These are phyloP conservation scores for Silene vulgaris DNA, from an alignment of 179 eudicot genomes.

Conservation along the genomic window DNA sequence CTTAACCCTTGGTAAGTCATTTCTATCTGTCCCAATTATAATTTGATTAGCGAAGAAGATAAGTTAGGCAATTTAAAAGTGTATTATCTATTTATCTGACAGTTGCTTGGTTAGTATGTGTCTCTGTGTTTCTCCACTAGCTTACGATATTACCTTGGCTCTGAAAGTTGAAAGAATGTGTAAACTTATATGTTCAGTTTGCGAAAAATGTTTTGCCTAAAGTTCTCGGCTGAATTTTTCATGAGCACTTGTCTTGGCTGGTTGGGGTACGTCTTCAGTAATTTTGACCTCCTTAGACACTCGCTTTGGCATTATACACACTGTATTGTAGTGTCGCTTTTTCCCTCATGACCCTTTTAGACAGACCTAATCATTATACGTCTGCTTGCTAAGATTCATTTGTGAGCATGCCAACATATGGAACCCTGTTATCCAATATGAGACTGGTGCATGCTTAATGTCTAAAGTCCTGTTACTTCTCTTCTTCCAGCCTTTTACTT, in stretches of 20 bases:
- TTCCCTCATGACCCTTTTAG: no score
- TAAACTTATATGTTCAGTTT: no score
- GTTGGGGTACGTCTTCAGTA: neutral
- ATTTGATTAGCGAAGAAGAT: neutral
- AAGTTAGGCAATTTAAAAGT: no score
- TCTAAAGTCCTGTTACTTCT: slow-evolving; percentile 21
- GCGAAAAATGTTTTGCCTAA: neutral
- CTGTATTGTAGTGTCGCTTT: neutral
- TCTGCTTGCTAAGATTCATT: neutral
- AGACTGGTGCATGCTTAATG: neutral
- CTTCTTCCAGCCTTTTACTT: slow-evolving; percentile 75
- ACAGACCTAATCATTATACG: no score
- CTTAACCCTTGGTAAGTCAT: slow-evolving; percentile 83
- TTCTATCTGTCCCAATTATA: neutral
- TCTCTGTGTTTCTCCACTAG: no score
- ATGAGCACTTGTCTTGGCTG: neutral
- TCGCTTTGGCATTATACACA: neutral
- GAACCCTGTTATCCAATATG: neutral
- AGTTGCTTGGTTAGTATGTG: no score
- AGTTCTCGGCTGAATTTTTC: neutral
- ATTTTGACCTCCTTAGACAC: neutral
- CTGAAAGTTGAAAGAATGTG: neutral
- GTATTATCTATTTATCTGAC: no score
- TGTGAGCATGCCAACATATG: neutral
- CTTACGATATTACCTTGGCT: no score